These are phyloP conservation scores for Pythium guiyangense DNA, from an alignment of 352 stramenopile species.

Conservation along the genomic window DNA sequence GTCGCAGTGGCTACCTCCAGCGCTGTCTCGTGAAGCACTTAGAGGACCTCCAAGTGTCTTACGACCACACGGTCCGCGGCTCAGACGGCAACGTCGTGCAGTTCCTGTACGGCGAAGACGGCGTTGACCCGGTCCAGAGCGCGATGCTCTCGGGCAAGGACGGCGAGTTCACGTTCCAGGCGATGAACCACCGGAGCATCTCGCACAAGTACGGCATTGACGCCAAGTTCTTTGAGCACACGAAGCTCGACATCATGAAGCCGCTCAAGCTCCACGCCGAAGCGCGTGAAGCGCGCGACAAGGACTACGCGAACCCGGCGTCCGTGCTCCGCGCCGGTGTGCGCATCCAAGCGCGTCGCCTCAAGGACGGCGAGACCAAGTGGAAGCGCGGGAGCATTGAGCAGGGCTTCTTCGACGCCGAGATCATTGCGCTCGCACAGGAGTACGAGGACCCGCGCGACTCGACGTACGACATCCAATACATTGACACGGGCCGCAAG, in stretches of 20 bases:
- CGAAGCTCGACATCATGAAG: slow-evolving; percentile 89
- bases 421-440: slow-evolving; percentile 57
- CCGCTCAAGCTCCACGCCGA: slow-evolving; percentile 74
- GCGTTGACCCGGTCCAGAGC: slow-evolving; percentile 95
- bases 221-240: slow-evolving; percentile 85
- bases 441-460: slow-evolving; percentile 64
- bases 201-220: slow-evolving; percentile 92
- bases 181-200: slow-evolving; percentile 95
- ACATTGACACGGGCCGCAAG: slow-evolving; percentile 80
- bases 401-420: slow-evolving; percentile 58
- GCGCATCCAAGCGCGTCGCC: slow-evolving; percentile 57
- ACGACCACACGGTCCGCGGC: slow-evolving; percentile 99
- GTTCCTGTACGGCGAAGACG: slow-evolving; percentile 99
- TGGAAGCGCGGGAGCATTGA: slow-evolving; percentile 87
- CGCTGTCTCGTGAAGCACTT: slow-evolving; percentile 99
- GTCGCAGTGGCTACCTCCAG: slow-evolving; percentile 98
- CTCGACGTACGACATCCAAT: slow-evolving; percentile 85
- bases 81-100: slow-evolving; percentile 97
- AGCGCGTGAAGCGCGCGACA: slow-evolving; percentile 45
- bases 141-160: slow-evolving; percentile 94
- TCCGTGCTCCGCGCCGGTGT: slow-evolving; percentile 51
- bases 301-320: slow-evolving; percentile 27
- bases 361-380: slow-evolving; percentile 77
- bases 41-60: slow-evolving; percentile 96
- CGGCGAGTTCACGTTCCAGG: slow-evolving; percentile 92